Conservation (phyloP, 2,329 filamentous ascomycete species). For the Phyllosticta citriasiana region DNA sequence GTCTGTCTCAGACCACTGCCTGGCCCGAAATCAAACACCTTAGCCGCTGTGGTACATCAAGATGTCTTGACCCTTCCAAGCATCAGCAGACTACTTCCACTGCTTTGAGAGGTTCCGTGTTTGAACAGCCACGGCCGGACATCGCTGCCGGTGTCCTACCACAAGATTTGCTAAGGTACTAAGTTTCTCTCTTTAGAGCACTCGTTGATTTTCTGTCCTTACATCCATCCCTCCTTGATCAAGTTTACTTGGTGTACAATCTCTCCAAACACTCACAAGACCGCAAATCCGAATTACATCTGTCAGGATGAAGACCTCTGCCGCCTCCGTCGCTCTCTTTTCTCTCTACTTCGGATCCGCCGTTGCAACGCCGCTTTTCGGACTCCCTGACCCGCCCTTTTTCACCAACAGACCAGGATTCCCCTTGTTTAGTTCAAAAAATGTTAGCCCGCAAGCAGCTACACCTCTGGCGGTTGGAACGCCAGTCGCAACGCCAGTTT, state of each 20-base stretch:
- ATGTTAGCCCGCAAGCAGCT: background rate
- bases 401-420: background rate
- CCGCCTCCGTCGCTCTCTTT: background rate
- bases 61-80: no score
- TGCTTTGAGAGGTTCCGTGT: background rate
- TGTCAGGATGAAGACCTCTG: constrained; percentile 1
- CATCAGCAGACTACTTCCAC: background rate
- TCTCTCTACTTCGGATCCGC: background rate
- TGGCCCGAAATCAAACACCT: background rate
- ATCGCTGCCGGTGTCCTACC: background rate
- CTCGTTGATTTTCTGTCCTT: background rate
- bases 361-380: background rate
- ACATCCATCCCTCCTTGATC: background rate
- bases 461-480: background rate
- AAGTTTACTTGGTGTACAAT: background rate
- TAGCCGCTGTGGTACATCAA: background rate
- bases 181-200: background rate
- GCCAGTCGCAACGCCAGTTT: background rate
- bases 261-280: background rate
- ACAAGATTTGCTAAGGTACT: background rate
- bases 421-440: background rate
- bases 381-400: background rate
- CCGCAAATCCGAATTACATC: background rate
- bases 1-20: background rate
- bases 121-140: background rate